Percentiles rank a stretch among this genome's conserved stretches.
Evolutionary conservation across 192 early-diverging fungal genomes (phyloP).

Genomic region (Mortierella alpina): DNA sequence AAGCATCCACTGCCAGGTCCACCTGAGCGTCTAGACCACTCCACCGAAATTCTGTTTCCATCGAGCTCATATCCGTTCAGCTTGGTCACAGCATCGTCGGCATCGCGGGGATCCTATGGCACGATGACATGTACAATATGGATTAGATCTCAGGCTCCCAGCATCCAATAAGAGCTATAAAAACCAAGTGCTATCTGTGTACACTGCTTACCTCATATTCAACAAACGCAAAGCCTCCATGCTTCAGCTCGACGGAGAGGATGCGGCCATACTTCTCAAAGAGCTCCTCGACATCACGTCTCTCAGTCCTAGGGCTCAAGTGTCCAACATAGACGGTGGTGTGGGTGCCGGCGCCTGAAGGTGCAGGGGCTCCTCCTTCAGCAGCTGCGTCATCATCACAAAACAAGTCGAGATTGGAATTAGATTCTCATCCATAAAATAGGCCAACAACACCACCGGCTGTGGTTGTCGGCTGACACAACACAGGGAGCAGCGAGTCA

Average conservation of each 20-base stretch:
- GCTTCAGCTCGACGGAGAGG: constrained; percentile 62
- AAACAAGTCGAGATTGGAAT: neutral
- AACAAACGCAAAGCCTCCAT: constrained; percentile 65
- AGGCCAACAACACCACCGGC: neutral
- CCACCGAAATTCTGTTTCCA: constrained; percentile 61
- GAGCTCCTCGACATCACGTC: constrained; percentile 66
- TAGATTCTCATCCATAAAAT: neutral
- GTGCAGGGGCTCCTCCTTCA: constrained; percentile 21
- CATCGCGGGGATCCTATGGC: constrained; percentile 59
- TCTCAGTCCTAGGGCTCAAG: constrained; percentile 58
- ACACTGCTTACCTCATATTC: constrained; percentile 60
- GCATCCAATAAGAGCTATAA: no score
- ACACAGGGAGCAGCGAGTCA: no score
- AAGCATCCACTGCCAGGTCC: constrained; percentile 66
- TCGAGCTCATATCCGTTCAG: constrained; percentile 65
- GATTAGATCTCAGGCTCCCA: no score
- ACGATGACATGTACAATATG: neutral
- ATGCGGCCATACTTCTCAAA: constrained; percentile 65
- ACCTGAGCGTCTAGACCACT: constrained; percentile 62
- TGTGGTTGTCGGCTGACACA: neutral
- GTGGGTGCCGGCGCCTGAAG: constrained; percentile 31
- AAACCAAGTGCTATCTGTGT: constrained; percentile 16
- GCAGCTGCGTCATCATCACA: constrained; percentile 24
- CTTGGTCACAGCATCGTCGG: constrained; percentile 62
- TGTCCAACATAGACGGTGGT: constrained; percentile 64